Evolutionary conservation across 2,329 filamentous ascomycete genomes (phyloP).

Genomic region (Helicocarpus griseus): DNA sequence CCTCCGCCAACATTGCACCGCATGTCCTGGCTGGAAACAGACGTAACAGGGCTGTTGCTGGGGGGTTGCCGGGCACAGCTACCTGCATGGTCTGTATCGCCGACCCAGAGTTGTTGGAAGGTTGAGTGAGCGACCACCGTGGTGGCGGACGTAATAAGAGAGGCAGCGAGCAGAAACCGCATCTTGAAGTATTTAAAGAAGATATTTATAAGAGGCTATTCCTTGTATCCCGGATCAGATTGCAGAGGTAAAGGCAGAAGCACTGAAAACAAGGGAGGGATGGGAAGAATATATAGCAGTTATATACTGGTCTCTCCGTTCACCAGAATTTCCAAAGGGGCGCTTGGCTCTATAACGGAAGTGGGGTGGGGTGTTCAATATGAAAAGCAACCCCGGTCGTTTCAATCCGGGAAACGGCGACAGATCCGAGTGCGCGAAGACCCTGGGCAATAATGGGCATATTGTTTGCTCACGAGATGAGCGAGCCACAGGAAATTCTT

Average conservation of each 20-base stretch:
- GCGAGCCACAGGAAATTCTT: too few relatives aligned
- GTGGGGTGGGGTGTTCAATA: too few relatives aligned
- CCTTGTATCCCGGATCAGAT: background rate
- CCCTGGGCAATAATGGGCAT: background rate
- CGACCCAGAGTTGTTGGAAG: constrained; percentile 7
- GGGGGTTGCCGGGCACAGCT: constrained; percentile 7
- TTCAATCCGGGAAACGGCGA: constrained; percentile 1
- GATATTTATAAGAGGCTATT: background rate
- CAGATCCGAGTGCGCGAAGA: background rate
- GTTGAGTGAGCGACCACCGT: constrained; percentile 3
- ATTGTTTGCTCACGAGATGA: background rate
- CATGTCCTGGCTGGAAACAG: constrained; percentile 45
- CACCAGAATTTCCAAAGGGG: too few relatives aligned
- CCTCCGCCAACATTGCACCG: constrained; percentile 46
- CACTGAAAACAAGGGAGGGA: background rate
- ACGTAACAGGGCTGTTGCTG: constrained; percentile 36
- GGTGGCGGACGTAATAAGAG: constrained; percentile 1
- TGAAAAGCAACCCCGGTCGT: background rate
- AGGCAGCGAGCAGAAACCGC: background rate
- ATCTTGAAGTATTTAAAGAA: background rate
- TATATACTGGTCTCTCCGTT: too few relatives aligned
- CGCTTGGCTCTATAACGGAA: too few relatives aligned
- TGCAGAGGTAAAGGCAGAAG: background rate
- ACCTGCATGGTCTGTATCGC: constrained; percentile 6
- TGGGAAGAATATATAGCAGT: constrained; percentile 1